These are phyloP conservation scores for Candida anglica DNA, from an alignment of 805 yeast genomes.

Conservation along the genomic window DNA sequence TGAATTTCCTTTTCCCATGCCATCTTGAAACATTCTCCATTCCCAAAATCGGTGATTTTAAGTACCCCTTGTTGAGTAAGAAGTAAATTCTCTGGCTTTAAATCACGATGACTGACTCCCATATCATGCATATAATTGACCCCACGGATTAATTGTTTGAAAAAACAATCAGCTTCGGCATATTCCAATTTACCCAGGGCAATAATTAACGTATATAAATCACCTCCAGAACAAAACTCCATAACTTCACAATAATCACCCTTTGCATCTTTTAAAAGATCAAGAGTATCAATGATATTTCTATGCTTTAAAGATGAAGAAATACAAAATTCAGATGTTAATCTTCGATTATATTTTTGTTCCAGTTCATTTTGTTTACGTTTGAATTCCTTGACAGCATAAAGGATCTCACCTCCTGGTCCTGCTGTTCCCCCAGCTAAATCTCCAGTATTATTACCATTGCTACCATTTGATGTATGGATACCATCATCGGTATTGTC, in stretches of 20 bases:
- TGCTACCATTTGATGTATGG: too few relatives aligned
- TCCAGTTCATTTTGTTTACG: slow-evolving; percentile 57
- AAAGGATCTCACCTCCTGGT: slow-evolving; percentile 58
- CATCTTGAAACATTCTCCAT: slow-evolving; percentile 76
- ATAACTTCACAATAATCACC: slow-evolving; percentile 82
- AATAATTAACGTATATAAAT: slow-evolving; percentile 67
- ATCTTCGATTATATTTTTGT: slow-evolving; percentile 63
- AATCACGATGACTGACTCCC: slow-evolving; percentile 88
- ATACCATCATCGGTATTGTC: too few relatives aligned
- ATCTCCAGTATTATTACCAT: slow-evolving; percentile 8
- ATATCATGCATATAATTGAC: slow-evolving; percentile 84
- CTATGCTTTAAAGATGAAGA: slow-evolving; percentile 73
- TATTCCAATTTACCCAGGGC: slow-evolving; percentile 77
- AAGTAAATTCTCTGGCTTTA: slow-evolving; percentile 82
- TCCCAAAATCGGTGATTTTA: slow-evolving; percentile 87
- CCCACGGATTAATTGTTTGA: slow-evolving; percentile 80
- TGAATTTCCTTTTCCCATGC: slow-evolving; percentile 79
- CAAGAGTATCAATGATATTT: slow-evolving; percentile 74
- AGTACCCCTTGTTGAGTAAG: slow-evolving; percentile 68
- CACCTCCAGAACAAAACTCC: slow-evolving; percentile 85
- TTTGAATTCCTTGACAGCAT: slow-evolving; percentile 86
- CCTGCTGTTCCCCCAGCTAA: slow-evolving; percentile 26
- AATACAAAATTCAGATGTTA: slow-evolving; percentile 81
- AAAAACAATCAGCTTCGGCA: slow-evolving; percentile 85
- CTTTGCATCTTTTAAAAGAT: slow-evolving; percentile 74